A percentile compares a stretch with the other conserved stretches of the same genome.
Evolutionary conservation across 2,329 filamentous ascomycete genomes (phyloP).

Genomic region (Blastomyces gilchristii): DNA sequence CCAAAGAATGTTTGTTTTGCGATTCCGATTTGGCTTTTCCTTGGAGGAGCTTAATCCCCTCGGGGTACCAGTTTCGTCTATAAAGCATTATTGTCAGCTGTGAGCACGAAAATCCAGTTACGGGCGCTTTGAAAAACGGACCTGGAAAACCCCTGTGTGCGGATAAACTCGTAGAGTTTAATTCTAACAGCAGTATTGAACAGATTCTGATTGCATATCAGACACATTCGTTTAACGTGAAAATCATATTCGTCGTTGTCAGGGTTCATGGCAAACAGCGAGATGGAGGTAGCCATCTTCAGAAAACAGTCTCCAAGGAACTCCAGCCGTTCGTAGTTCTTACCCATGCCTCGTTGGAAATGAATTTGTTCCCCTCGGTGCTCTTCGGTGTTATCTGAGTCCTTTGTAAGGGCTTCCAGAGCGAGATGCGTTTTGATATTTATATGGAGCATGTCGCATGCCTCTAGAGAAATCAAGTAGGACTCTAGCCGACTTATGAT

Average conservation of each 20-base stretch:
- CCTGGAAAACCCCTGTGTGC: conserved; percentile 71
- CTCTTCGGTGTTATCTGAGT: conserved; percentile 74
- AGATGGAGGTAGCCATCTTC: conserved; percentile 90
- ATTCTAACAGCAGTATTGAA: conserved; percentile 63
- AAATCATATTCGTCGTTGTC: conserved; percentile 74
- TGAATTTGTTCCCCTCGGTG: conserved; percentile 57
- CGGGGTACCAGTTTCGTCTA: conserved; percentile 77
- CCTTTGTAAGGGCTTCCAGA: conserved; percentile 84
- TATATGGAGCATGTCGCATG: conserved; percentile 55
- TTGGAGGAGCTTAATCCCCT: conserved; percentile 59
- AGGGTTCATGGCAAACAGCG: conserved; percentile 66
- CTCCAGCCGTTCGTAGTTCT: conserved; percentile 89
- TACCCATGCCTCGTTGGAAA: conserved; percentile 75
- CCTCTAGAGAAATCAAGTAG: conserved; percentile 69
- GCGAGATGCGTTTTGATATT: conserved; percentile 58
- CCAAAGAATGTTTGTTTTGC: conserved; percentile 52
- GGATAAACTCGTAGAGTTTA: conserved; percentile 61
- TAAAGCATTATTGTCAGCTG: conserved; percentile 9
- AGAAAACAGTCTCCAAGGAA: conserved; percentile 89
- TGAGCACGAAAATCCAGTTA: not conserved
- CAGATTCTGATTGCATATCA: conserved; percentile 86
- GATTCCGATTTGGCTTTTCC: conserved; percentile 51
- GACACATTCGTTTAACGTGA: conserved; percentile 80
- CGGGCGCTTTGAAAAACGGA: conserved; percentile 19
- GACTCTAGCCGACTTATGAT: conserved; percentile 77